Evolutionary conservation across 2,329 filamentous ascomycete genomes (phyloP).

Genomic region (Sarocladium brachiariae): DNA sequence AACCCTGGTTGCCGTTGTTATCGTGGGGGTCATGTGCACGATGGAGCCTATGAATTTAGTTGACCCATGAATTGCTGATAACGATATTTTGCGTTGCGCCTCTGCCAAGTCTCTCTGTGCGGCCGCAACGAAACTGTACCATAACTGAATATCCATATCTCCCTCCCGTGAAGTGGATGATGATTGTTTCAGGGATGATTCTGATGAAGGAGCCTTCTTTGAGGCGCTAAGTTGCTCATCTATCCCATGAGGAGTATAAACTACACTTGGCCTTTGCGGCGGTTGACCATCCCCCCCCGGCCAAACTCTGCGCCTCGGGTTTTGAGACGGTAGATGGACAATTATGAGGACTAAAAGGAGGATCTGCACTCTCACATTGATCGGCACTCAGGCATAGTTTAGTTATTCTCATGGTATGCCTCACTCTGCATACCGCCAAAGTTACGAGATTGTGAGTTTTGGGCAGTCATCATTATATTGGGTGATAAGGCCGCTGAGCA

Average conservation of each 20-base stretch:
- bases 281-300: no score
- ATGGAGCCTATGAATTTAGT: background rate
- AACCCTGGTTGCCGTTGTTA: background rate
- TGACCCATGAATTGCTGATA: background rate
- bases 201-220: no score
- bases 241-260: background rate
- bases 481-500: no score
- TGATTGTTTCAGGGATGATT: no score
- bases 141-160: no score
- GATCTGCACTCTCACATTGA: background rate
- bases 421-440: no score
- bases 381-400: background rate
- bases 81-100: background rate
- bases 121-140: background rate
- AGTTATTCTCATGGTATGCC: no score
- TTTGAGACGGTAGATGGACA: background rate
- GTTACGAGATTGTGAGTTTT: no score
- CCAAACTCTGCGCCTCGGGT: background rate
- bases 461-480: no score
- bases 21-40: conserved; percentile 1
- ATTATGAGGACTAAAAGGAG: background rate
- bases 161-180: no score
- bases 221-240: background rate
- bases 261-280: background rate
- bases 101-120: background rate